Base-by-base conservation (phyloP, 1,284 basidiomycete genomes). In the Microbotryum intermedium region DNA sequence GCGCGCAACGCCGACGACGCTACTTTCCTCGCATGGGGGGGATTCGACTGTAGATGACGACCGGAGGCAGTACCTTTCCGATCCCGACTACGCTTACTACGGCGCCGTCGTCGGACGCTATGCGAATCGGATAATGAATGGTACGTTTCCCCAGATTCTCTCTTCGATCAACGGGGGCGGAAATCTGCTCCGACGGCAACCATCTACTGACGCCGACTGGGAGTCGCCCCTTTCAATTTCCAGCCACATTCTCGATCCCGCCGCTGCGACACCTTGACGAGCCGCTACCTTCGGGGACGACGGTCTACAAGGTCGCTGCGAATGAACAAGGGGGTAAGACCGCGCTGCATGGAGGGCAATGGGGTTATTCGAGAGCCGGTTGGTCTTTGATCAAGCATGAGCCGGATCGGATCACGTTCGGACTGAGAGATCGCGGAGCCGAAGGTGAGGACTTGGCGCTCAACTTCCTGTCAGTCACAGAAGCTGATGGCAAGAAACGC, bases 31-130 rank as follows among this genome's bases (percentile, higher is more conserved):
- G 10, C 39, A 34, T 69, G 16, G 56, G 66, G 3, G 57, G 67
- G 20, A n/a, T n/a, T n/a, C n/a, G n/a, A n/a, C n/a, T n/a, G 65
- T 70, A 59, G 73, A 70, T 52, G 72, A 74, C 58, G 72, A 74
- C 62, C 70, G 64, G 29, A 72, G 72, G 30, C 68, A 69, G 30
- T 73, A 72, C 63, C 63, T 62, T 7, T 63, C 66, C 13, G 71
- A 73, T 45, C 61, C 68, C 2, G 62, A 64, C 20, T 72, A 73
- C 56, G 69, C 72, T 25, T 69, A 72, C 57, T 73, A 74, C 42
- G 65, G 62, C 2, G 53, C 67, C 11, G 28, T 65, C 11, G 65
- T 69, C 3, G 67, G 65, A 11, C 57, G 67, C 2, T 67, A 67
- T 53, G 65, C 67, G 5, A 69, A 69, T 39, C 58, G 67, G 13